These are phyloP conservation scores for Emiliania huxleyi DNA, from an alignment of 78 protist species.

Conservation along the genomic window DNA sequence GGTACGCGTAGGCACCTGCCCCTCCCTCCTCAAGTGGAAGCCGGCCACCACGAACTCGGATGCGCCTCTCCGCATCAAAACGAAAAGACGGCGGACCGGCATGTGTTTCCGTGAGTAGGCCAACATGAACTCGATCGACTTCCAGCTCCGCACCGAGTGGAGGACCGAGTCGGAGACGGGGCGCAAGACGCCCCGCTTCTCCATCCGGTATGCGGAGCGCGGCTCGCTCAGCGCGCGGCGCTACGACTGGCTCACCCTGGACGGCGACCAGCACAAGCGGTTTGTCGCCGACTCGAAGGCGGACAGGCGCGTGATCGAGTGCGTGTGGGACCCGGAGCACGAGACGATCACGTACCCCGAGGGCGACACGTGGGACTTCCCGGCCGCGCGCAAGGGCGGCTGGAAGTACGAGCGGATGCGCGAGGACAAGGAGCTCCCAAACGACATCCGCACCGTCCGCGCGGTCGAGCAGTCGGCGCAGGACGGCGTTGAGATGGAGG, in stretches of 20 bases:
- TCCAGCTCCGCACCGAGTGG: not conserved
- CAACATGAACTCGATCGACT: conserved; percentile 42
- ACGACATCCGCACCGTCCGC: not conserved
- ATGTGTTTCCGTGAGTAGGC: no score
- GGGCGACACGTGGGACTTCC: not conserved
- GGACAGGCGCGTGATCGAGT: conserved; percentile 9
- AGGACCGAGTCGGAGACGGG: not conserved
- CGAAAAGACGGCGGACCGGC: no score
- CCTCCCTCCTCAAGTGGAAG: conserved; percentile 41
- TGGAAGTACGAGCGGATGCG: conserved; percentile 34
- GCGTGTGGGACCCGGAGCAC: not conserved
- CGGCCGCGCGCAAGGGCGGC: not conserved
- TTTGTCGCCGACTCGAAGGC: not conserved
- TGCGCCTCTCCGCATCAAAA: no score
- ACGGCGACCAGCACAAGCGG: not conserved
- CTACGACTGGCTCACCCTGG: not conserved
- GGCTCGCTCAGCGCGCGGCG: no score
- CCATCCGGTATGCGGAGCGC: not conserved
- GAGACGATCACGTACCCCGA: not conserved
- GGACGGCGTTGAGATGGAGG: not conserved
- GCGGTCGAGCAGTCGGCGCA: not conserved
- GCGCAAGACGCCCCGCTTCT: not conserved
- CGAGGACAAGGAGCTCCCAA: conserved; percentile 24
- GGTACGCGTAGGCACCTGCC: no score
- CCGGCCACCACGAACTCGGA: conserved; percentile 1